These are phyloP conservation scores for Phytophthora fragariae DNA, from an alignment of 352 stramenopile genomes.

Conservation along the genomic window DNA sequence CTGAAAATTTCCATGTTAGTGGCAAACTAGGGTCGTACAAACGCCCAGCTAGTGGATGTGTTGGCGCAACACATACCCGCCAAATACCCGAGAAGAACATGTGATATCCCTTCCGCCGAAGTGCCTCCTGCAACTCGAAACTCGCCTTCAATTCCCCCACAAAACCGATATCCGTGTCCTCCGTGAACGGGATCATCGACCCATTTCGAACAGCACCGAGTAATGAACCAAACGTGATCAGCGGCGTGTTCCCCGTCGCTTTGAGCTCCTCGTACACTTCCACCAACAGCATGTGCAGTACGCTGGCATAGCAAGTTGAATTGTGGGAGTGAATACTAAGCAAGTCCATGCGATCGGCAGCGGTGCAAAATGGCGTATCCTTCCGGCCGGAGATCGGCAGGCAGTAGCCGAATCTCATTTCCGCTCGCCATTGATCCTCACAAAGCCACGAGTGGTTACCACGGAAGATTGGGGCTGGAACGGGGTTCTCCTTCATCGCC, in stretches of 20 bases:
- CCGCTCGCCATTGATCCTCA: conserved; percentile 5
- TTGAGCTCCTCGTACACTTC: conserved; percentile 58
- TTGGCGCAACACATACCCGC: conserved; percentile 52
- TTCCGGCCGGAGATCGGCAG: conserved; percentile 56
- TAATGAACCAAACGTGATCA: conserved; percentile 54
- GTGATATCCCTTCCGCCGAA: conserved; percentile 59
- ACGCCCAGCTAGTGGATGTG: conserved; percentile 43
- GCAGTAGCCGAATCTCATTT: conserved; percentile 36
- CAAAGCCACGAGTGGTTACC: conserved; percentile 26
- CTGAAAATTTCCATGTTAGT: conserved; percentile 17
- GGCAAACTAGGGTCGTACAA: conserved; percentile 44
- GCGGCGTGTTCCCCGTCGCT: conserved; percentile 31
- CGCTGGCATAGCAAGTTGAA: conserved; percentile 56
- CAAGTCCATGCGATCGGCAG: conserved; percentile 53
- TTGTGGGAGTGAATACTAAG: conserved; percentile 29
- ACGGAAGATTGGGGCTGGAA: conserved; percentile 29
- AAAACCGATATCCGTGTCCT: conserved; percentile 59
- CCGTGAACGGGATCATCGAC: conserved; percentile 65
- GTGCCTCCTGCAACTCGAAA: conserved; percentile 18
- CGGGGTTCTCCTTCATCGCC: conserved; percentile 7
- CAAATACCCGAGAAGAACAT: conserved; percentile 51
- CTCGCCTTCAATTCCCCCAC: conserved; percentile 22
- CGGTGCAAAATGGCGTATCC: conserved; percentile 49
- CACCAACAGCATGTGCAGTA: conserved; percentile 63
- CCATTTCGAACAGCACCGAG: conserved; percentile 53